Base-by-base conservation (phyloP, 176 grass and related monocot genomes). In the Oryza nivara region DNA sequence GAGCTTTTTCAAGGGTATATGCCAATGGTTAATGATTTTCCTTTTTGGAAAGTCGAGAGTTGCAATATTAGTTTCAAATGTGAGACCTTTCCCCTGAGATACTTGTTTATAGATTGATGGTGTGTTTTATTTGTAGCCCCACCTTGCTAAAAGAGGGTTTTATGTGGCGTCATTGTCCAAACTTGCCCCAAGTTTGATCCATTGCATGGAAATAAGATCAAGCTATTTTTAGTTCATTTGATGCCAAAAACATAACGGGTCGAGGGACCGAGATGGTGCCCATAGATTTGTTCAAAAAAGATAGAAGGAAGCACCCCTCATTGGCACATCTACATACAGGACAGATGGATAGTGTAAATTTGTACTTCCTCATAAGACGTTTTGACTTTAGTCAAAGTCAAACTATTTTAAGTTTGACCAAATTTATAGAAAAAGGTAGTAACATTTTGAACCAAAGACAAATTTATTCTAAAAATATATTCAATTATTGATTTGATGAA, bases 81-180 rank as follows among this genome's bases (percentile, higher is more conserved):
- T 20, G 17, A 58, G 52, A 20, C 15, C 6, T 20, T 54, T 58
- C 16, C 16, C 16, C 0, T 58, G 52, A 58, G 17, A 58, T 58
- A 20, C 43, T 51, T 46, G 11, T 12, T 22, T 22, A 20, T 25
- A 49, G 34, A 75, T 35, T 23, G 26, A 56, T 20, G 80, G 36
- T 45, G 7, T 61, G 49, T 6, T 72, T 74, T 36, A 28, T 11
- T 74, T 49, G 26, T 49, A 49, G 19, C 81, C 58, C 70, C 71
- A 49, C 80, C 70, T 23, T 66, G 81, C 81, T 66, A 49, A 66
- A 74, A 66, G 71, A 2, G 54, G 81, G 40, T 30, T 40, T 16
- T 49, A 83, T 28, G 23, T 26, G 79, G 32, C 20, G 52, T n/a
- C 47, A 43, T 19, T 58, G 54, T 58, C 54, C 43, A 47, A 58